Conservation (phyloP, 306 rosid species). For the Amphicarpaea edgeworthii region DNA sequence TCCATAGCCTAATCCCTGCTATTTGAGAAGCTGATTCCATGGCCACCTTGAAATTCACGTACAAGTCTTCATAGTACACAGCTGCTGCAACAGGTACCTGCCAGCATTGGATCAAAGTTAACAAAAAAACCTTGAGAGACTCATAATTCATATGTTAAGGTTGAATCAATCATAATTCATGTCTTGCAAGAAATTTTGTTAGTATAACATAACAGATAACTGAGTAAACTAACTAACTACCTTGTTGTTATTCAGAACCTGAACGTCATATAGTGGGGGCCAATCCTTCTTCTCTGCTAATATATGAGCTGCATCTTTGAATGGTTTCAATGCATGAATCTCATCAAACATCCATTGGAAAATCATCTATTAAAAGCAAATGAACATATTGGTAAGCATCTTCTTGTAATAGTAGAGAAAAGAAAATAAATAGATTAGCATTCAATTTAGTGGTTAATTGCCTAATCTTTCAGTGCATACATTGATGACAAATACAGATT, state of each 20-base stretch:
- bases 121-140: background rate
- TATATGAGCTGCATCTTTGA: slow-evolving; percentile 79
- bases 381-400: slow-evolving; percentile 24
- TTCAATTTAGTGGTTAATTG: background rate
- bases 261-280: slow-evolving; percentile 74
- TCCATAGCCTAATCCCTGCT: slow-evolving; percentile 83
- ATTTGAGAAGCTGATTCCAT: slow-evolving; percentile 89
- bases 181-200: background rate
- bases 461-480: background rate
- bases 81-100: slow-evolving; percentile 98
- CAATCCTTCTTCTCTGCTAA: slow-evolving; percentile 88
- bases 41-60: slow-evolving; percentile 76
- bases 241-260: slow-evolving; percentile 77
- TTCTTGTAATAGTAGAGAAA: slow-evolving; percentile 32
- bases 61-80: slow-evolving; percentile 85
- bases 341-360: slow-evolving; percentile 99
- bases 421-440: slow-evolving; percentile 32
- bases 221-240: slow-evolving; percentile 64
- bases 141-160: background rate
- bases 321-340: slow-evolving; percentile 75
- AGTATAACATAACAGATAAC: background rate
- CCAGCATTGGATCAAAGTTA: slow-evolving; percentile 36
- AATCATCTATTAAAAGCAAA: slow-evolving; percentile 70
- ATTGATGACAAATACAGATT: background rate
- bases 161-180: slow-evolving; percentile 7